Conservation (phyloP, 352 stramenopile genomes). For the Phytophthora quininea region DNA sequence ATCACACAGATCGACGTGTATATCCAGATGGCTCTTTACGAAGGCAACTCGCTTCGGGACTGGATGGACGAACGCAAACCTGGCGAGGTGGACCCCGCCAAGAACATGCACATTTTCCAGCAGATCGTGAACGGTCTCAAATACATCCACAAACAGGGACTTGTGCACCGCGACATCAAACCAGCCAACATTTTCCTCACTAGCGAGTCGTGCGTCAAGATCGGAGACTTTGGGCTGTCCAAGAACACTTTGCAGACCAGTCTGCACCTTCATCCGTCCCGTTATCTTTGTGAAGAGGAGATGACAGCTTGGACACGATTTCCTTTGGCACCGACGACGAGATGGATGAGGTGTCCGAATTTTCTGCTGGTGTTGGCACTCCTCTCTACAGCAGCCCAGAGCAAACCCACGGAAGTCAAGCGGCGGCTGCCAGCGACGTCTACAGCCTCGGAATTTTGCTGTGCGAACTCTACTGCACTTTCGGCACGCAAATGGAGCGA, state of each 20-base stretch:
- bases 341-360: conserved; percentile 35
- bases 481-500: conserved; percentile 84
- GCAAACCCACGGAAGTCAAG: conserved; percentile 51
- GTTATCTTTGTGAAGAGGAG: conserved; percentile 55
- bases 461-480: conserved; percentile 77
- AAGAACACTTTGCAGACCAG: conserved; percentile 72
- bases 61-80: conserved; percentile 68
- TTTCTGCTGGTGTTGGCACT: conserved; percentile 78
- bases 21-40: conserved; percentile 95
- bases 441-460: conserved; percentile 79
- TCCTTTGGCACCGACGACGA: conserved; percentile 30
- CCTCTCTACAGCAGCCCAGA: conserved; percentile 81
- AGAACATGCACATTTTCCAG: conserved; percentile 75
- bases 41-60: conserved; percentile 86
- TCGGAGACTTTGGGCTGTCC: conserved; percentile 83
- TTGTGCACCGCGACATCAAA: conserved; percentile 86
- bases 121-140: conserved; percentile 77
- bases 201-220: conserved; percentile 75
- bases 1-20: conserved; percentile 87
- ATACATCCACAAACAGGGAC: conserved; percentile 76
- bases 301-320: conserved; percentile 27
- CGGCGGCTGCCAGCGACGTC: conserved; percentile 62
- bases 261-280: conserved; percentile 57
- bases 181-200: conserved; percentile 86
- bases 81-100: conserved; percentile 36